Percentiles rank a stretch among this genome's conserved stretches.
Evolutionary conservation across 768 basidiomycete genomes (phyloP).

Genomic region (Lactifluus subvellereus): DNA sequence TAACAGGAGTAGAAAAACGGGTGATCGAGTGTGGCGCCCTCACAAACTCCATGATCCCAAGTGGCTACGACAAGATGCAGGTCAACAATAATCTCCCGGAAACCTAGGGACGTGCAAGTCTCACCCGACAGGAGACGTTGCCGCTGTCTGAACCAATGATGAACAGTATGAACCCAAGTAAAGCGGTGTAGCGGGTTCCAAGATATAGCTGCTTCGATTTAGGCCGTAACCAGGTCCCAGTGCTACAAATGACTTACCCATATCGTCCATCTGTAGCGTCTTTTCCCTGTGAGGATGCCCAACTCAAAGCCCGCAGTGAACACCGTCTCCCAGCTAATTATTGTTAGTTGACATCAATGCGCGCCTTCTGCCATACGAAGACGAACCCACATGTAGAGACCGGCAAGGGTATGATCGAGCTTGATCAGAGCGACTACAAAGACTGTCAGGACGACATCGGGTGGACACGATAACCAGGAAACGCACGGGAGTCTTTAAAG

Average conservation of each 20-base stretch:
- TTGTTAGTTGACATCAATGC: background rate
- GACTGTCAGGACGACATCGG: background rate
- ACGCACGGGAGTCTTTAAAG: conserved; percentile 4
- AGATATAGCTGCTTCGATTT: background rate
- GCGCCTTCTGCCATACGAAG: background rate
- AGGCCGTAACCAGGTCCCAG: background rate
- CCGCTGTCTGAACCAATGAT: background rate
- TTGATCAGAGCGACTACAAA: background rate
- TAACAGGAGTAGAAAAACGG: background rate
- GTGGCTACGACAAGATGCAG: background rate
- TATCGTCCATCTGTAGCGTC: background rate
- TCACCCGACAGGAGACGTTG: background rate
- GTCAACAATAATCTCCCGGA: too few relatives aligned
- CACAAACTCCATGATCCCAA: background rate
- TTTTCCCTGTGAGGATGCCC: background rate
- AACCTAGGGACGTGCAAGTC: background rate
- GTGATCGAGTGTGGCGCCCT: background rate
- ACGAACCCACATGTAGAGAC: conserved; percentile 4
- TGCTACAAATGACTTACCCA: background rate
- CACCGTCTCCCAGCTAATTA: background rate
- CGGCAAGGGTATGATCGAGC: background rate
- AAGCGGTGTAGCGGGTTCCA: background rate
- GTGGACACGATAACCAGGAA: too few relatives aligned
- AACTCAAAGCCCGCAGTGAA: background rate
- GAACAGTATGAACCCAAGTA: background rate